phyloP scores from a whole-genome alignment of 805 yeast genomes.

The Wickerhamiella australiensis region DNA sequence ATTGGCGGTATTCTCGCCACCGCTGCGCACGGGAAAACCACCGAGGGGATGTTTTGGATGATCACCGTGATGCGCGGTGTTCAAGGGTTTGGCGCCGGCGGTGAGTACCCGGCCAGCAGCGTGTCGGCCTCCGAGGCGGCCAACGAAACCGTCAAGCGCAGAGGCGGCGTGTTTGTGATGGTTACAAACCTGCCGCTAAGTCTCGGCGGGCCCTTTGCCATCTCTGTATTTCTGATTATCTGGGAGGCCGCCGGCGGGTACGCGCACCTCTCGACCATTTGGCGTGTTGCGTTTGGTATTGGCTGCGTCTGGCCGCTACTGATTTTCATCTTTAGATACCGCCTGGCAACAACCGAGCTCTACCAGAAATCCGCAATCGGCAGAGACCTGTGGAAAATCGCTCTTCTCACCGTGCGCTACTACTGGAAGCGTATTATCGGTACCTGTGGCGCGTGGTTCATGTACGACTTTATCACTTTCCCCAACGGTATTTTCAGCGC shows the following conservation, averaged over 20 bases:
- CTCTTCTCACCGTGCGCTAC: slow-evolving; percentile 40
- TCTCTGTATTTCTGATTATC: slow-evolving; percentile 55
- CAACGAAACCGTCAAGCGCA: slow-evolving; percentile 42
- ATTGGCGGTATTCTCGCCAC: slow-evolving; percentile 56
- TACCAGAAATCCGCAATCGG: slow-evolving; percentile 55
- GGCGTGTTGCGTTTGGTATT: slow-evolving; percentile 65
- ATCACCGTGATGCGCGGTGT: slow-evolving; percentile 60
- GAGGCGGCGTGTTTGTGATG: slow-evolving; percentile 55
- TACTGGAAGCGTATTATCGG: slow-evolving; percentile 62
- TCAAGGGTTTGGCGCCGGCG: slow-evolving; percentile 70
- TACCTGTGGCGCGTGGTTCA: slow-evolving; percentile 65
- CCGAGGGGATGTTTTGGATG: slow-evolving; percentile 63
- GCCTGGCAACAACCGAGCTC: slow-evolving; percentile 53
- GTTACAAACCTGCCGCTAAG: slow-evolving; percentile 64
- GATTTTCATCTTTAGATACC: slow-evolving; percentile 59
- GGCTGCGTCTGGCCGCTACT: slow-evolving; percentile 64
- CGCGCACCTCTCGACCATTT: slow-evolving; percentile 36
- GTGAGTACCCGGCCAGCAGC: slow-evolving; percentile 61
- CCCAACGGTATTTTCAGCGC: slow-evolving; percentile 64
- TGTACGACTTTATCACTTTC: slow-evolving; percentile 70
- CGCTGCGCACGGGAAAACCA: slow-evolving; percentile 53
- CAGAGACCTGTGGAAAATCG: slow-evolving; percentile 31
- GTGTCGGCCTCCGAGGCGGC: slow-evolving; percentile 63
- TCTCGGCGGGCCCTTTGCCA: slow-evolving; percentile 69
- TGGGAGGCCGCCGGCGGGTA: slow-evolving; percentile 41